A percentile compares a stretch with the other conserved stretches of the same genome.
Evolutionary conservation across 75 land plant genomes (phyloP).

Genomic region (Ceratopteris richardii): DNA sequence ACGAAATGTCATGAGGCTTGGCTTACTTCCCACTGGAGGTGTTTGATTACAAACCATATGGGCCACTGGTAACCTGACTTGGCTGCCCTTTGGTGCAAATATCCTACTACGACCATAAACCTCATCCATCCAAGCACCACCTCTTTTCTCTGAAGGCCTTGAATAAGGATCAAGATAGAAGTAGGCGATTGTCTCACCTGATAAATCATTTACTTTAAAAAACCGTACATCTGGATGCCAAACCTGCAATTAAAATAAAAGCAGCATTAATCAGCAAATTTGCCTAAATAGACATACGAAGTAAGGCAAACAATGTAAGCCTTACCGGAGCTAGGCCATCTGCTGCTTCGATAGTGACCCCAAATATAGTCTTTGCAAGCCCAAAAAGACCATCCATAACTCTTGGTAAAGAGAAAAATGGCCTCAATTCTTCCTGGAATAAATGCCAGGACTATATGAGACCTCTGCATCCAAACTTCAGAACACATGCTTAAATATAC

Average conservation of each 20-base stretch:
- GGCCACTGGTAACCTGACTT: slow-evolving; percentile 71
- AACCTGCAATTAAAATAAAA: slow-evolving; percentile 34
- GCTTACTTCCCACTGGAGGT: slow-evolving; percentile 82
- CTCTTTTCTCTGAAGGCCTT: slow-evolving; percentile 86
- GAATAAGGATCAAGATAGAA: slow-evolving; percentile 95
- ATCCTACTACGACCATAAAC: slow-evolving; percentile 71
- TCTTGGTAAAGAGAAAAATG: slow-evolving; percentile 80
- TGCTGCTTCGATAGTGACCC: slow-evolving; percentile 61
- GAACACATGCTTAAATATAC: too few species aligned
- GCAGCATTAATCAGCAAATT: background rate
- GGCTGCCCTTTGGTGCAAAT: slow-evolving; percentile 49
- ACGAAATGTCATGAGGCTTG: slow-evolving; percentile 94
- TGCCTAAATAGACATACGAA: background rate
- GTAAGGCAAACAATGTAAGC: background rate
- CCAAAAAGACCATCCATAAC: slow-evolving; percentile 82
- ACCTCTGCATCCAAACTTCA: too few species aligned
- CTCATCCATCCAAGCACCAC: slow-evolving; percentile 98
- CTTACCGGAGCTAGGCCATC: slow-evolving; percentile 85
- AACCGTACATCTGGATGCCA: slow-evolving; percentile 79
- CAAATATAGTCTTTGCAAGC: slow-evolving; percentile 70
- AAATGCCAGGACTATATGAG: too few species aligned
- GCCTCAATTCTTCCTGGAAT: slow-evolving; percentile 77
- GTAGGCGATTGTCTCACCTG: slow-evolving; percentile 56
- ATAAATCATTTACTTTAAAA: slow-evolving; percentile 62
- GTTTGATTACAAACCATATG: slow-evolving; percentile 95